Percentiles rank a stretch among this genome's conserved stretches.
phyloP scores from a whole-genome alignment of 2,329 filamentous ascomycete genomes.

The Diaporthe aspalathi region DNA sequence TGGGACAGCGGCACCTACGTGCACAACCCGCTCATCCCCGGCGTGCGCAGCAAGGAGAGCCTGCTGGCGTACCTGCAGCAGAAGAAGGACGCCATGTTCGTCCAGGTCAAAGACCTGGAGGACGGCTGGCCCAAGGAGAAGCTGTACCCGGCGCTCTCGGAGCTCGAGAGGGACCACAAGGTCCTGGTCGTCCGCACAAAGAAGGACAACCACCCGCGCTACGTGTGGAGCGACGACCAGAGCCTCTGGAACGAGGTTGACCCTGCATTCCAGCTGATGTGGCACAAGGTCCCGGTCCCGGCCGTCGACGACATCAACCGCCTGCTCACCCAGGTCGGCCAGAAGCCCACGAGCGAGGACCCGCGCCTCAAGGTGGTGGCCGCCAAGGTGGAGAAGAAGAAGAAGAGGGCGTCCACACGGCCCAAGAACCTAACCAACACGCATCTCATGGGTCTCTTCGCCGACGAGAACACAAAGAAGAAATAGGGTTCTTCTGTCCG shows the following conservation, averaged over 20 bases:
- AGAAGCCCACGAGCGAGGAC: slow-evolving; percentile 87
- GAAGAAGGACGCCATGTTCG: slow-evolving; percentile 82
- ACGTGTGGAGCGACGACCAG: slow-evolving; percentile 90
- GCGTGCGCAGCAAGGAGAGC: slow-evolving; percentile 81
- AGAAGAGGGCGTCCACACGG: slow-evolving; percentile 73
- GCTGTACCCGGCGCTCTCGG: slow-evolving; percentile 76
- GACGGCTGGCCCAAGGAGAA: slow-evolving; percentile 90
- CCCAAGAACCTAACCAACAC: slow-evolving; percentile 87
- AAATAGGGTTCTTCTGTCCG: slow-evolving; percentile 55
- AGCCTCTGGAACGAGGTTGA: slow-evolving; percentile 81
- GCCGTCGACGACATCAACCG: slow-evolving; percentile 79
- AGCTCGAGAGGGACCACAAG: slow-evolving; percentile 81
- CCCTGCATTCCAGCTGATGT: slow-evolving; percentile 84
- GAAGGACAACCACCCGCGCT: slow-evolving; percentile 88
- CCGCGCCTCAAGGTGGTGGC: slow-evolving; percentile 69
- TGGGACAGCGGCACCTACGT: slow-evolving; percentile 79
- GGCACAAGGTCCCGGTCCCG: slow-evolving; percentile 84
- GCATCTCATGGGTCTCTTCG: slow-evolving; percentile 85
- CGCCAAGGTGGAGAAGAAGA: slow-evolving; percentile 77
- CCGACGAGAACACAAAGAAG: slow-evolving; percentile 60
- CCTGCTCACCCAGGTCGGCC: slow-evolving; percentile 79
- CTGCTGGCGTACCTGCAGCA: slow-evolving; percentile 84
- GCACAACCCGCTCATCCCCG: slow-evolving; percentile 83
- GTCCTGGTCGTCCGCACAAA: slow-evolving; percentile 89
- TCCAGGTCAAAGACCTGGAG: slow-evolving; percentile 90